These are phyloP conservation scores for Penicillium atrosanguineum DNA, from an alignment of 495 filamentous ascomycete species.

Conservation along the genomic window DNA sequence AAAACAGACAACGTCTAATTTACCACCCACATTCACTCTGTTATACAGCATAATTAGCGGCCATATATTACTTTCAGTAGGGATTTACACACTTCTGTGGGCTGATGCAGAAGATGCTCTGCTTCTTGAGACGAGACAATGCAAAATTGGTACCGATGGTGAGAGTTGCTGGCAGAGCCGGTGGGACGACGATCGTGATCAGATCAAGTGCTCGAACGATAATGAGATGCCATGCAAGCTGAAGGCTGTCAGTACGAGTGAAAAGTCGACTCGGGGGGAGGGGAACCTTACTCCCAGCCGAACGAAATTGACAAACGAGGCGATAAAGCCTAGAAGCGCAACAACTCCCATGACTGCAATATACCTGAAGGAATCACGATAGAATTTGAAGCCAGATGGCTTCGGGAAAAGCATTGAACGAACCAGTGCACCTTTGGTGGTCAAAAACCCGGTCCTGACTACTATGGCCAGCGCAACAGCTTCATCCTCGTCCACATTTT, in stretches of 20 bases:
- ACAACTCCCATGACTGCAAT: slow-evolving; percentile 96
- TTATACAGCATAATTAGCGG: background rate
- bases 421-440: slow-evolving; percentile 93
- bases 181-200: slow-evolving; percentile 97
- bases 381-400: slow-evolving; percentile 97
- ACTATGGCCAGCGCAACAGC: slow-evolving; percentile 90
- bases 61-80: background rate
- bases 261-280: background rate
- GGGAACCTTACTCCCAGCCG: slow-evolving; percentile 58
- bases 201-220: slow-evolving; percentile 89
- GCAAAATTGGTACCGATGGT: slow-evolving; percentile 98
- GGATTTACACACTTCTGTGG: slow-evolving; percentile 63
- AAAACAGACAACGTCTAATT: slow-evolving; percentile 94
- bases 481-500: slow-evolving; percentile 81
- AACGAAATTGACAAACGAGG: slow-evolving; percentile 90
- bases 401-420: slow-evolving; percentile 99
- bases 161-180: slow-evolving; percentile 92
- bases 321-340: slow-evolving; percentile 81
- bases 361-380: slow-evolving; percentile 95
- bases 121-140: slow-evolving; percentile 75
- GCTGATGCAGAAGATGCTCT: slow-evolving; percentile 95
- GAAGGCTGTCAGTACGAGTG: slow-evolving; percentile 20
- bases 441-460: slow-evolving; percentile 92
- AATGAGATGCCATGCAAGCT: slow-evolving; percentile 83
- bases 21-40: slow-evolving; percentile 91